Evolutionary conservation across 1,284 basidiomycete species (phyloP).

Genomic region (Fistulinella staudtii): DNA sequence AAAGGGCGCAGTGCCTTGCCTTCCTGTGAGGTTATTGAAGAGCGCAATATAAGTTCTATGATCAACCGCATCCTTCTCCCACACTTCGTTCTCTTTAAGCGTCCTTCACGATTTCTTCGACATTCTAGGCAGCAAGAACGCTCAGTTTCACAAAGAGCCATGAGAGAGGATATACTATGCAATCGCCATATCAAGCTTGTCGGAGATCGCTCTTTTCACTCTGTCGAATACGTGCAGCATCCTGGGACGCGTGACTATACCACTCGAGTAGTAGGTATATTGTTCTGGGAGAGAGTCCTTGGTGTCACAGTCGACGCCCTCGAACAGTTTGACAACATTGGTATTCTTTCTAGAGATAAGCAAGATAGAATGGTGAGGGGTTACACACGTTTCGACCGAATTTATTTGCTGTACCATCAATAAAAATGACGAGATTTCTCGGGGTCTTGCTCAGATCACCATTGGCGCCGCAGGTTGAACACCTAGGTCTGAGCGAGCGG

Average conservation of each 20-base stretch:
- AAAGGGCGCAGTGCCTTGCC: constrained; percentile 10
- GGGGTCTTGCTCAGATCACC: not conserved
- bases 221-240: constrained; percentile 21
- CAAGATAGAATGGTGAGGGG: not conserved
- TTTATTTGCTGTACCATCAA: constrained; percentile 35
- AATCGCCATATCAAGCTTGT: constrained; percentile 22
- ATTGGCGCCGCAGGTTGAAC: constrained; percentile 9
- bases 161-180: constrained; percentile 13
- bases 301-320: constrained; percentile 15
- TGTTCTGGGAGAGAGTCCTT: constrained; percentile 22
- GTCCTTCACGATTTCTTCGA: constrained; percentile 32
- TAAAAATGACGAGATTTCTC: constrained; percentile 36
- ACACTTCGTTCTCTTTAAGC: constrained; percentile 27
- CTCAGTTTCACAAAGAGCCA: too few species aligned
- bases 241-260: constrained; percentile 38
- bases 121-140: constrained; percentile 24
- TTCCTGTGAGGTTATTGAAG: constrained; percentile 12
- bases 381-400: constrained; percentile 28
- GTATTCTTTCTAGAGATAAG: constrained; percentile 17
- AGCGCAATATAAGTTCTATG: constrained; percentile 5
- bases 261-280: constrained; percentile 40
- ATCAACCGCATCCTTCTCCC: constrained; percentile 14
- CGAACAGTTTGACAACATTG: constrained; percentile 24
- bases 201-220: constrained; percentile 13
- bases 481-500: constrained; percentile 7